These are phyloP conservation scores for Ciborinia camelliae DNA, from an alignment of 2,329 filamentous ascomycete genomes.

Conservation along the genomic window DNA sequence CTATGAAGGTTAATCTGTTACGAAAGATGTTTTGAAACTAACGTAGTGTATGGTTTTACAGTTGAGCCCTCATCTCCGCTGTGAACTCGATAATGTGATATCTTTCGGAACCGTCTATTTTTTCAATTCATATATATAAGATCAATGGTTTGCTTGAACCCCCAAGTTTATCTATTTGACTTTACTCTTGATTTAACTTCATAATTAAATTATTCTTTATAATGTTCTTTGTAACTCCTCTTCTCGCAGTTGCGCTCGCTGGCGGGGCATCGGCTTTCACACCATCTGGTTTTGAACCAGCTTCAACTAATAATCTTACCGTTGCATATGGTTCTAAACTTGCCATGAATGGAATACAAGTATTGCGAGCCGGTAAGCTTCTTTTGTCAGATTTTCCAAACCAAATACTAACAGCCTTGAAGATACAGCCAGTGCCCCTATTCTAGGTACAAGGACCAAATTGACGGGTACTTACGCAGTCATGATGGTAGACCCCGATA, in stretches of 20 bases:
- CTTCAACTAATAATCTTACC: constrained; percentile 28
- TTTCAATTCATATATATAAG: neutral
- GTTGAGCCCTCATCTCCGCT: neutral
- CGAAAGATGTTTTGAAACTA: constrained; percentile 1
- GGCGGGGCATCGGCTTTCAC: constrained; percentile 32
- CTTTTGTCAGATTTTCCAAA: neutral
- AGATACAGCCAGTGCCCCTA: constrained; percentile 26
- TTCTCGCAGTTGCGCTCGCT: constrained; percentile 29
- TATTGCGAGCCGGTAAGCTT: constrained; percentile 29
- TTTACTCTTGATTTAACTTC: neutral
- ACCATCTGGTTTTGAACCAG: constrained; percentile 31
- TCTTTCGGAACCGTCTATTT: neutral
- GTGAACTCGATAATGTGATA: neutral
- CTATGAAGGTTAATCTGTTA: neutral
- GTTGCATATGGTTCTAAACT: constrained; percentile 30
- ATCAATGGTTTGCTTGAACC: no score
- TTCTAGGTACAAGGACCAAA: constrained; percentile 26
- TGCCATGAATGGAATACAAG: constrained; percentile 30
- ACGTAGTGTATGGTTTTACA: neutral
- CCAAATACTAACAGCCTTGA: constrained; percentile 19
- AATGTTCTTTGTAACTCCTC: constrained; percentile 27
- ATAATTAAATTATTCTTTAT: constrained; percentile 5
- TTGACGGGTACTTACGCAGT: constrained; percentile 33
- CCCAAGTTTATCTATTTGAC: neutral
- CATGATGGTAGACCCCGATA: constrained; percentile 35